Evolutionary conservation across 2,329 filamentous ascomycete species (phyloP), one percentile per base, ranked within the genome.

Genomic region (Sclerotinia minor): DNA sequence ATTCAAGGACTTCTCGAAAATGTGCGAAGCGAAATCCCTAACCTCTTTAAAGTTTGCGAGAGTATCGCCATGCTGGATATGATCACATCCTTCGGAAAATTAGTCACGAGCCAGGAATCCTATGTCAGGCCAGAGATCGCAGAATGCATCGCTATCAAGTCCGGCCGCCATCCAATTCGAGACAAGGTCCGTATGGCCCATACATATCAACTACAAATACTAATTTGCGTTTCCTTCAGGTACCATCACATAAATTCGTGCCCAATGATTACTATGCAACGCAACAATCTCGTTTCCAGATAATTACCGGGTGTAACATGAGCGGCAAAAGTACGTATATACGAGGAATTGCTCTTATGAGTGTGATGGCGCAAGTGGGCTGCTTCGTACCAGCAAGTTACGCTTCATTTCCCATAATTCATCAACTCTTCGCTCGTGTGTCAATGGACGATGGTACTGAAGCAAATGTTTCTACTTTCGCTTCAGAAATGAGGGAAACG

Each of bases 221-320:
- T 41, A 8, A 63, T 21, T 11, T 17, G 45, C 13, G 7, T 24
- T n/a, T 50, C n/a, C 11, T 13, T 0, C 61, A 86, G 81, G 85
- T 89, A 2, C 87, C 92, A 71, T 80, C 81, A 0, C 84, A 84
- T 57, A 87, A 85, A 29, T 96, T 91, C 75, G 83, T 98, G 4
- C 91, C 95, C 0, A 98, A 98, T 71, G 94, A 98, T 75, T 91
- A 94, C 38, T 98, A 94, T 74, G 90, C 92, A 3, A 91, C 89
- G 0, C 84, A 90, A 45, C 88, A 94, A 69, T 88, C 88, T 47
- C 87, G 94, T 1, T 96, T 97, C 74, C 94, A 98, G 72, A 90
- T 98, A 70, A 89, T 99, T 71, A 98, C 94, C 0, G 94, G 95
- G 4, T 96, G 92, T 77, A 99, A 99, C 74, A 99, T 99, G 95